Evolutionary conservation across 1,284 basidiomycete genomes (phyloP), one percentile per base, ranked within the genome.

Genomic region (Trametes polyzona): DNA sequence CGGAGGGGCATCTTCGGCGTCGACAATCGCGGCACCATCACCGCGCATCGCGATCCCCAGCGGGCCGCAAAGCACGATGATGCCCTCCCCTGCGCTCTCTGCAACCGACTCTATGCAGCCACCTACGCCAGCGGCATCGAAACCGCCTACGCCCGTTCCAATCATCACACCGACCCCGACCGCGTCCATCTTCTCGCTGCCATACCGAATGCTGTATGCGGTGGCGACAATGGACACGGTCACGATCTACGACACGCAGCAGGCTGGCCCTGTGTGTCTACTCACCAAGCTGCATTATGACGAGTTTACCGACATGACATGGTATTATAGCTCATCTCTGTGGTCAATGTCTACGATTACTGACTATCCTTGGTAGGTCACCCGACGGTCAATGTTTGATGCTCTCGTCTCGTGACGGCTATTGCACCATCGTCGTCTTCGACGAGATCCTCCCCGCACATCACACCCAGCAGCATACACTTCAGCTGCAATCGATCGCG

Each of bases 221-320:
- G 93, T 99, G 9, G 93, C 95, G 40, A 98, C 96, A 23, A 97
- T 96, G 84, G 96, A 99, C 71, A 91, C 93, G 1, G 88, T 99
- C 21, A 84, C 93, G 52, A 90, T 99, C 55, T 96, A 99, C 73
- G 96, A 99, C 73, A 98, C 96, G 3, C 96, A 99, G 73, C 96
- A 99, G 76, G 83, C 93, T 1, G 86, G 91, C 0, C 97, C 96
- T 0, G 84, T 98, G 40, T 96, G 94, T 71, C 81, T 98, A 67
- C 85, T 99, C 68, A 93, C 91, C 51, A 98, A 97, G 69, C 76
- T 99, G 65, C 96, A 99, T 75, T 99, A 98, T 71, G 94, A 97
- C 59, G 93, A 96, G 66, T 98, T 98, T 69, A 99, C 97, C 1
- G 96, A 99, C 76, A 82, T 98, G 75, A 86, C 90, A 41, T 99